Base-by-base conservation (phyloP, 441 rosid genomes). In the Arabidopsis lyrata region DNA sequence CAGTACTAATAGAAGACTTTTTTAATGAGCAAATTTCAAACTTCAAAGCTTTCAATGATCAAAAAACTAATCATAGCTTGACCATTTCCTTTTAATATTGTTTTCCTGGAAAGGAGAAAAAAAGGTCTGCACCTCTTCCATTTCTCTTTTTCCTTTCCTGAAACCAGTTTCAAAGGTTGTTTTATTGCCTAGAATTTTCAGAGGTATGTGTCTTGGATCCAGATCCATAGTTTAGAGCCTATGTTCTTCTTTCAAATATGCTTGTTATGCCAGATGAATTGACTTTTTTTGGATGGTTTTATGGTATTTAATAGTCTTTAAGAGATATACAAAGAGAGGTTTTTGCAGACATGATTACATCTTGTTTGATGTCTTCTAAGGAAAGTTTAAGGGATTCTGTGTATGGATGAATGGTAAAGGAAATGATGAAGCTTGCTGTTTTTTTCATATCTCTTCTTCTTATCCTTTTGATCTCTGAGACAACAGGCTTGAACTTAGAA, bases 401-500 rank as follows among this genome's bases (percentile, higher is more conserved):
- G 70, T 66, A 63, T 79, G 69, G 62, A 65, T 78, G 73, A 52
- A 56, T 60, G 41, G 80, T 49, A 38, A 86, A 61, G 80, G 81
- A 74, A 75, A 71, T 53, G 56, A 71, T 77, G 81, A 75, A 59
- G 57, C 72, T 62, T 22, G 45, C 18, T 66, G 52, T 52, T 42
- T 42, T 70, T 54, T 50, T 63, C 22, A 6, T 24, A 22, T 12
- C 10, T 31, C 39, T 75, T 52, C 38, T 77, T 74, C 65, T 82
- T 61, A 18, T 72, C 41, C 81, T 84, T 66, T 50, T 81, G 77
- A 79, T 84, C 76, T 77, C 62, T 74, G 84, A 72, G 77, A 76
- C 84, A 75, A 24, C 65, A 64, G 83, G 92, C 81, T 73, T 88
- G 55, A 92, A 87, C 73, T 24, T 78, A 64, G 99, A 95, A 83